A percentile compares a stretch with the other conserved stretches of the same genome.
phyloP scores from a whole-genome alignment of 768 basidiomycete species.

The Obba rivulosa region DNA sequence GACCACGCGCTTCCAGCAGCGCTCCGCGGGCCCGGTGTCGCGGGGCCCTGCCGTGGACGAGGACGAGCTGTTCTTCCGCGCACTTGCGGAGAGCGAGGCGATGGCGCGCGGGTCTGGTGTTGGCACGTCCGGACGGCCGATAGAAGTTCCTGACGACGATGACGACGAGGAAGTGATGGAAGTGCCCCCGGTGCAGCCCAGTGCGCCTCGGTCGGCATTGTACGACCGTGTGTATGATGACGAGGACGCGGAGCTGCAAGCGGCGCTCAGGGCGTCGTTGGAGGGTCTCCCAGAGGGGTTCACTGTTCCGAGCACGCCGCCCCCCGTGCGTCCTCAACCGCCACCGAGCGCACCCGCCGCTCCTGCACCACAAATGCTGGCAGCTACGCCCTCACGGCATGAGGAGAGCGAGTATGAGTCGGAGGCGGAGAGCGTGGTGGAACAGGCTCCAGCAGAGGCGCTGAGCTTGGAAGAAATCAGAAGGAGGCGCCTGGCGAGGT shows the following conservation, averaged over 20 bases:
- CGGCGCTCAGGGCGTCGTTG: conserved; percentile 79
- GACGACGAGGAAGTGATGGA: conserved; percentile 15
- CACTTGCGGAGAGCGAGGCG: conserved; percentile 56
- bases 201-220: conserved; percentile 5
- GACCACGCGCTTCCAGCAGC: conserved; percentile 11
- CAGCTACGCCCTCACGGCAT: conserved; percentile 5
- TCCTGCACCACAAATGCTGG: neutral
- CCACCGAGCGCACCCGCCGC: conserved; percentile 2
- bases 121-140: conserved; percentile 13
- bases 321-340: conserved; percentile 5
- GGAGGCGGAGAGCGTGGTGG: conserved; percentile 22
- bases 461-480: conserved; percentile 64
- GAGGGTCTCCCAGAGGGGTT: conserved; percentile 56
- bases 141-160: conserved; percentile 18
- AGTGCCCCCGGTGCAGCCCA: neutral
- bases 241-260: conserved; percentile 83
- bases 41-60: conserved; percentile 33
- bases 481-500: conserved; percentile 55
- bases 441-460: conserved; percentile 26
- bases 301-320: conserved; percentile 25
- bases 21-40: conserved; percentile 5
- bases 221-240: conserved; percentile 66
- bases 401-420: conserved; percentile 27
- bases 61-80: conserved; percentile 47
- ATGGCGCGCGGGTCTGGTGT: conserved; percentile 30